These are phyloP conservation scores for Fraxinus albicans DNA, from an alignment of 305 asterid species.

Conservation along the genomic window DNA sequence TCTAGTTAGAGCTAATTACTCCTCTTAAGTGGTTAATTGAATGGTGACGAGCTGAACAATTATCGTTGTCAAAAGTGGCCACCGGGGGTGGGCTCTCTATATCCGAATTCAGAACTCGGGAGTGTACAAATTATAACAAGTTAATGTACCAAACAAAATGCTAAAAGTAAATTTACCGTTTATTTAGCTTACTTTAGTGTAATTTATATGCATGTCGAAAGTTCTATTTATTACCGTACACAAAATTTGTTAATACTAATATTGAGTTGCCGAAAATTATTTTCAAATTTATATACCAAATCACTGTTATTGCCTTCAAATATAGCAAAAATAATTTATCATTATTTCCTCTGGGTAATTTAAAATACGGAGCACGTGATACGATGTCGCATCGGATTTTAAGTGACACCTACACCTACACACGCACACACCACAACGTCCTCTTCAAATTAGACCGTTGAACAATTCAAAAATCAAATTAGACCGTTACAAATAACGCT, in stretches of 20 bases:
- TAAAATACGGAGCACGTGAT: background rate
- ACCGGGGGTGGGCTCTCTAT: no score
- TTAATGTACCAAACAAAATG: no score
- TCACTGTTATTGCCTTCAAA: background rate
- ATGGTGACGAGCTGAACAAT: no score
- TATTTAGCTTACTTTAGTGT: no score
- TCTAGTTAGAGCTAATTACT: no score
- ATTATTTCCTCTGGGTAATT: background rate
- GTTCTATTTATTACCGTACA: no score
- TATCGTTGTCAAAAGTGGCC: no score
- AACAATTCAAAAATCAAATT: slow-evolving; percentile 11
- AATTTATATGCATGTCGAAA: no score
- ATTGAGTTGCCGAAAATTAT: background rate
- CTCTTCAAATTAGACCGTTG: slow-evolving; percentile 40
- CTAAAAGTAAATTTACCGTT: no score
- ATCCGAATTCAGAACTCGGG: no score
- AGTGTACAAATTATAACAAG: no score
- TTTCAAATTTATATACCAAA: background rate
- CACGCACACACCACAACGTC: background rate
- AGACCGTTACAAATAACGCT: slow-evolving; percentile 40
- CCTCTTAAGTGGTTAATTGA: no score
- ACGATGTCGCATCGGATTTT: background rate
- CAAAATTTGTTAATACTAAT: background rate
- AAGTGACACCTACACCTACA: background rate
- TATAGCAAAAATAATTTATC: background rate